Conservation (phyloP, 2,329 filamentous ascomycete genomes). For the Ciborinia camelliae region DNA sequence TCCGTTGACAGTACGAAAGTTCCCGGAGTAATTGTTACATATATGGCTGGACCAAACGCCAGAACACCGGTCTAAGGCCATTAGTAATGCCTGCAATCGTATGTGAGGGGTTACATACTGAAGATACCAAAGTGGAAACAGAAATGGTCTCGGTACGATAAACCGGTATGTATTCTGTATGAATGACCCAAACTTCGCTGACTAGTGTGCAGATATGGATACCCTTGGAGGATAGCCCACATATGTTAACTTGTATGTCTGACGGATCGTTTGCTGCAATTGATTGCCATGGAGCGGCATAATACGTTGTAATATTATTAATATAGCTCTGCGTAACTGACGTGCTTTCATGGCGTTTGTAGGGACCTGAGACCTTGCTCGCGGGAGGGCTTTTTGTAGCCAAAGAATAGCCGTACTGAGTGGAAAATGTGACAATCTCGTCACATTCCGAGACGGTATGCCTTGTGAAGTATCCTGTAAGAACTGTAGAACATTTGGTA, state of each 20-base stretch:
- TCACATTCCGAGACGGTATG: constrained; percentile 30
- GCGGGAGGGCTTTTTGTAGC: constrained; percentile 20
- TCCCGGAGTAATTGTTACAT: constrained; percentile 24
- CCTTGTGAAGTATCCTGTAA: constrained; percentile 28
- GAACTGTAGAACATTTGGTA: constrained; percentile 28
- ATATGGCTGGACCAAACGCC: constrained; percentile 23
- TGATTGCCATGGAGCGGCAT: constrained; percentile 32
- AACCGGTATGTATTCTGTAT: constrained; percentile 24
- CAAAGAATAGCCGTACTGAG: constrained; percentile 27
- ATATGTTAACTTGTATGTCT: constrained; percentile 27
- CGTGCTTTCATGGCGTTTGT: background rate
- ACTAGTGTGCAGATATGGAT: constrained; percentile 22
- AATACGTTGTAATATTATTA: constrained; percentile 30
- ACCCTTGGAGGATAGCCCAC: constrained; percentile 19
- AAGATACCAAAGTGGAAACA: constrained; percentile 25
- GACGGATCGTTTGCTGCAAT: constrained; percentile 25
- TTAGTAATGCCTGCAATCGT: background rate
- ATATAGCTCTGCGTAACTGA: constrained; percentile 23
- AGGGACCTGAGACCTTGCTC: background rate
- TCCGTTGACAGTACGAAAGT: constrained; percentile 23
- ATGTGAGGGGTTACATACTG: constrained; percentile 18
- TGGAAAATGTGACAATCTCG: constrained; percentile 33
- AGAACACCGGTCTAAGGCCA: constrained; percentile 23
- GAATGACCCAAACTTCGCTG: constrained; percentile 30
- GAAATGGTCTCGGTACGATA: constrained; percentile 25